A percentile compares a stretch with the other conserved stretches of the same genome.
These are phyloP conservation scores for Cystofilobasidium ferigula DNA, from an alignment of 768 basidiomycete species.

Conservation along the genomic window DNA sequence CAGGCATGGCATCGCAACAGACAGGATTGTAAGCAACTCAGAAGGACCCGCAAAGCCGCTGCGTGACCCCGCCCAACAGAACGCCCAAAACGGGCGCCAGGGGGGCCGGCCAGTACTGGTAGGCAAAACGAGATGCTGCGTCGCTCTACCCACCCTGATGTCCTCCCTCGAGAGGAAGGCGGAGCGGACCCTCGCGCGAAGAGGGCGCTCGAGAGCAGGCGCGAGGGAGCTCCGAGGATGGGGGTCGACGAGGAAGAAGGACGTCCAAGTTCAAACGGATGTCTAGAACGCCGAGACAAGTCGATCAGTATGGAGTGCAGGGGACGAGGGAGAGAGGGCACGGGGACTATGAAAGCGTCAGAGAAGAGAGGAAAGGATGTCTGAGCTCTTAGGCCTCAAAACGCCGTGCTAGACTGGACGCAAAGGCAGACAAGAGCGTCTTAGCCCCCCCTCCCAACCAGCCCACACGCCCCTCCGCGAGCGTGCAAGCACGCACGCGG, in stretches of 20 bases:
- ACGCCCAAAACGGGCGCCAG: not conserved
- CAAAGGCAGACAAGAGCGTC: not conserved
- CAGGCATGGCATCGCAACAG: not conserved
- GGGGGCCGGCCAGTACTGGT: not conserved
- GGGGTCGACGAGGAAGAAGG: not conserved
- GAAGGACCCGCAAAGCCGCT: too few species aligned
- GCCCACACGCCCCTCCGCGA: not conserved
- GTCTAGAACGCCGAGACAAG: too few species aligned
- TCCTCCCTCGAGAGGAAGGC: not conserved
- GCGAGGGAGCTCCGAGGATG: not conserved
- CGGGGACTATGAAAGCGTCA: too few species aligned
- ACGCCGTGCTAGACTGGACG: not conserved
- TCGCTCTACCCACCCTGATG: not conserved
- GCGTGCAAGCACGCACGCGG: not conserved
- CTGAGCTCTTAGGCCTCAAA: not conserved
- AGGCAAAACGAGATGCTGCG: not conserved
- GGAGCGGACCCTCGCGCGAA: not conserved
- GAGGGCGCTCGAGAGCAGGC: too few species aligned
- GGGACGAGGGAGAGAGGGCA: not conserved
- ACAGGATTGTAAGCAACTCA: too few species aligned
- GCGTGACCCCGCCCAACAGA: not conserved
- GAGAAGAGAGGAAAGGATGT: not conserved
- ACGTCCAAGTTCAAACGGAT: too few species aligned
- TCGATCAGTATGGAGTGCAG: not conserved
- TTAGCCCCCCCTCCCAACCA: not conserved